phyloP scores from a whole-genome alignment of 106 monocot species.

The Phalaenopsis equestris region DNA sequence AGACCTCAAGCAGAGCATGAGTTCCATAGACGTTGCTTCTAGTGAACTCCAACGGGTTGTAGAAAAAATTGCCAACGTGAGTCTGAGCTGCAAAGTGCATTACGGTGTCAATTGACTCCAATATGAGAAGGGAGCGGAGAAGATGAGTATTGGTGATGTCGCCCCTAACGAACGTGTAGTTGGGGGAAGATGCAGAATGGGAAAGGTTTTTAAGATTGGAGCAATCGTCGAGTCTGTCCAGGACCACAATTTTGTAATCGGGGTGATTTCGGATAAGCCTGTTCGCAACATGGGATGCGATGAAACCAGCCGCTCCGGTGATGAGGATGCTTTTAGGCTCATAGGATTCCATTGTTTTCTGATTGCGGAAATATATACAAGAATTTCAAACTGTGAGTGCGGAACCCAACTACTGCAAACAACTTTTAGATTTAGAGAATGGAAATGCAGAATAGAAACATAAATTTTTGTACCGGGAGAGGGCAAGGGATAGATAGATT shows the following conservation, averaged over 20 bases:
- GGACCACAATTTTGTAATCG: constrained; percentile 29
- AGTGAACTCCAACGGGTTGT: constrained; percentile 32
- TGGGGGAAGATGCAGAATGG: constrained; percentile 20
- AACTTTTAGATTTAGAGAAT: neutral
- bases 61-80: constrained; percentile 28
- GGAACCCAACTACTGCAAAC: neutral
- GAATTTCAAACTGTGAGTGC: neutral
- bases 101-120: constrained; percentile 26
- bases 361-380: neutral
- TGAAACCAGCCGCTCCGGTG: constrained; percentile 31
- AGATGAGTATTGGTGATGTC: constrained; percentile 26
- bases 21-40: constrained; percentile 32
- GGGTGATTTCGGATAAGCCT: constrained; percentile 30
- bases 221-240: constrained; percentile 32
- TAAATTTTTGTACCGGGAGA: too few species aligned
- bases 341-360: constrained; percentile 5
- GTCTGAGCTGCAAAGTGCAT: constrained; percentile 36
- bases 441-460: neutral
- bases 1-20: constrained; percentile 31
- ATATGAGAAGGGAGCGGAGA: constrained; percentile 23
- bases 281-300: constrained; percentile 31
- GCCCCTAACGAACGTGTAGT: constrained; percentile 30
- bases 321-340: constrained; percentile 33
- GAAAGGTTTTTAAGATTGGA: constrained; percentile 29
- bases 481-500: too few species aligned